Evolutionary conservation across 2,329 filamentous ascomycete genomes (phyloP), one percentile per base, ranked within the genome.

Genomic region (Escovopsis weberi): DNA sequence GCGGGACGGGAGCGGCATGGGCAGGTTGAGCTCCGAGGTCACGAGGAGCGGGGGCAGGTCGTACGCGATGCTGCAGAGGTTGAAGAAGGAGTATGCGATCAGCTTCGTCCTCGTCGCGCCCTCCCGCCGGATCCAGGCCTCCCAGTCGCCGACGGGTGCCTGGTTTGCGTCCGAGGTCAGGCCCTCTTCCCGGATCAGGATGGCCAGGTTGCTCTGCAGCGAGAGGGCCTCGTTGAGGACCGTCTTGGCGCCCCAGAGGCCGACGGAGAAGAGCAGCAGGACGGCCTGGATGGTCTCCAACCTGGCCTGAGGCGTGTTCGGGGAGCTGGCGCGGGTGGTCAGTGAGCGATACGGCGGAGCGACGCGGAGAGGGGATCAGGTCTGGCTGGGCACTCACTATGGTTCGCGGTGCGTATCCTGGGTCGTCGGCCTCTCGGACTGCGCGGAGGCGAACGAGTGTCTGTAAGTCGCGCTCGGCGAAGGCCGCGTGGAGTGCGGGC

Each of bases 201-300:
- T 66, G 3, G 73, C 73, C 8, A 79, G 60, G 28, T 69, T 65
- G 48, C 74, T 78, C 52, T 78, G 75, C 23, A 79, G 53, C 0
- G 71, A 69, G n/a, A 78, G 53, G 0, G 75, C 70, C 46, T 79
- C 75, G 42, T 75, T 69, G 6, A 78, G 58, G 33, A 78, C 75
- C 1, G 71, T 70, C 46, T 75, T 76, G 28, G 72, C 70, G 2
- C 72, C 74, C 75, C 75, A 79, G 6, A 78, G 65, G 0, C 74
- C 75, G 8, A 77, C 67, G 0, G 72, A 71, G 48, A 78, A 77
- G 4, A 79, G 65, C 1, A 82, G 55, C 0, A 82, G 58, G 2
- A 82, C 64, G 4, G 77, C 72, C 51, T 82, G 78, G 3, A 80
- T 79, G 0, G 76, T 82, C 53, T 82, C 77, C 37, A 82, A 65